Conservation (phyloP, 2,329 filamentous ascomycete genomes). For the Colletotrichum liaoningense region DNA sequence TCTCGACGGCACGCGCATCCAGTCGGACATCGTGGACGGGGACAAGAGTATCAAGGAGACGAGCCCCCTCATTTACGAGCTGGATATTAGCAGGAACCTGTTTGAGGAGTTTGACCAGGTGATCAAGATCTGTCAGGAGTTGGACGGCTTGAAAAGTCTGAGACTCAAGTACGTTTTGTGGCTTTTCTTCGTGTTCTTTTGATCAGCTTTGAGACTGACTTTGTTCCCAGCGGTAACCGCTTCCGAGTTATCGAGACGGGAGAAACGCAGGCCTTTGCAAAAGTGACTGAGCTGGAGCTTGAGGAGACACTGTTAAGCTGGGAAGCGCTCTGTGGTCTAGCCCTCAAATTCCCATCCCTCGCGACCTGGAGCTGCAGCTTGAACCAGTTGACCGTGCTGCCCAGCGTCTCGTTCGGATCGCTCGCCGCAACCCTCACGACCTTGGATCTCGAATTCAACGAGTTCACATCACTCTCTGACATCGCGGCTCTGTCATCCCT, state of each 20-base stretch:
- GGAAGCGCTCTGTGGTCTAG: constrained; percentile 69
- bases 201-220: constrained; percentile 34
- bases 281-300: constrained; percentile 71
- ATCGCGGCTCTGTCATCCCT: constrained; percentile 65
- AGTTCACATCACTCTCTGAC: constrained; percentile 69
- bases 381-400: constrained; percentile 68
- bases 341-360: constrained; percentile 64
- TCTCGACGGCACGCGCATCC: constrained; percentile 80
- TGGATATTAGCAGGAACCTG: constrained; percentile 88
- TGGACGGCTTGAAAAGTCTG: constrained; percentile 74
- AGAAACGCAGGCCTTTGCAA: constrained; percentile 53
- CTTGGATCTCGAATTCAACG: constrained; percentile 79
- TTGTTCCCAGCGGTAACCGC: constrained; percentile 75
- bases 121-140: constrained; percentile 75
- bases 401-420: constrained; percentile 48
- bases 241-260: constrained; percentile 57
- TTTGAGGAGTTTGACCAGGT: constrained; percentile 77
- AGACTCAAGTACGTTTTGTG: constrained; percentile 74
- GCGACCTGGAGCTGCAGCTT: constrained; percentile 63
- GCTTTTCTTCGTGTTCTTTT: background rate
- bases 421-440: constrained; percentile 67
- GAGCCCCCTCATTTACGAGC: constrained; percentile 77
- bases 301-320: constrained; percentile 76
- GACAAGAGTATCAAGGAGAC: constrained; percentile 56
- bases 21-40: constrained; percentile 45